Base-by-base conservation (phyloP, 78 protist species). In the Blattamonas nauphoetae region DNA sequence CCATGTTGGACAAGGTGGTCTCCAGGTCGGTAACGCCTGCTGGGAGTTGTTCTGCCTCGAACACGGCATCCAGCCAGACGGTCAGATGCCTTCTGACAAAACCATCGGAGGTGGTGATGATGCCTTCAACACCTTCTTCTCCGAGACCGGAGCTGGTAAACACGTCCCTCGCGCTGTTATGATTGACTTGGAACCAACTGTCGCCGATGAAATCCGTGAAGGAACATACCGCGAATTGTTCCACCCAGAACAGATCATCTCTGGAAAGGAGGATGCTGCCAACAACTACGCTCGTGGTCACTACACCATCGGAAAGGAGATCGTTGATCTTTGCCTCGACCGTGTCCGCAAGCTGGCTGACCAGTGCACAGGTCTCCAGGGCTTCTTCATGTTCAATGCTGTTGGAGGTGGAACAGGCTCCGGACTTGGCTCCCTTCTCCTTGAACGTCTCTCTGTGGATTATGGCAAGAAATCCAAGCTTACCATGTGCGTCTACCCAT, bases 381-480 rank as follows among this genome's bases (percentile, higher is more conserved):
- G 93, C 84, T 87, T 89, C 89, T 38, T 87, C 36, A 46, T 91
- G 71, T 88, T 45, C 45, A 63, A 91, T n/a, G 35, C 95, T 11
- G 93, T 96, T 45, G 98, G 96, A 89, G 98, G 98, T 45, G 98
- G 98, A 45, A 94, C 97, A 21, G 98, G 98, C 42, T 95, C 97
- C 3, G 98, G 98, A 43, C 87, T 95, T 79, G 90, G 89, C 44
- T 42, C 97, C 41, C 93, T 95, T 55, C 95, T 97, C 42, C 88
- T 97, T 42, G 97, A 95, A 86, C 93, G 94, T 44, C 94, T 97
- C 44, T 92, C 97, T 0, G 92, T 79, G 88, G n/a, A n/a, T n/a
- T n/a, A n/a, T n/a, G n/a, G n/a, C n/a, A n/a, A n/a, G n/a, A n/a
- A n/a, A n/a, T n/a, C 85, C 44, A 80, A 85, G 35, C 55, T 90